Evolutionary conservation across 2,329 filamentous ascomycete species (phyloP).

Genomic region (Verticillium tricorpus): DNA sequence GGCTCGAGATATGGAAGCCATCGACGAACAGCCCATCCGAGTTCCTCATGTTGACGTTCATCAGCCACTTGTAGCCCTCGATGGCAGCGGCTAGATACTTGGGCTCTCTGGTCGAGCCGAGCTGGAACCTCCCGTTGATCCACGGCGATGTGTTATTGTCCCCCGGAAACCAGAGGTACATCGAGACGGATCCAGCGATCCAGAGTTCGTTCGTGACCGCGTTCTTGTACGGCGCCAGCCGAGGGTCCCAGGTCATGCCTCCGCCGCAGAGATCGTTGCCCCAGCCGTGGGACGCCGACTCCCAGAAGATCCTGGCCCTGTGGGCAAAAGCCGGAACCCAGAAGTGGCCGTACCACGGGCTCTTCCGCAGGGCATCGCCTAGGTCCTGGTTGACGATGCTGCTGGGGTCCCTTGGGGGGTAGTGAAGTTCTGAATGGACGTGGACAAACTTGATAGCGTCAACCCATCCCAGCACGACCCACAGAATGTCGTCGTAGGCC

Average conservation of each 20-base stretch:
- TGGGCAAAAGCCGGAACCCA: slow-evolving; percentile 77
- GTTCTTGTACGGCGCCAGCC: slow-evolving; percentile 82
- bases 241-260: slow-evolving; percentile 88
- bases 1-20: slow-evolving; percentile 75
- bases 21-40: slow-evolving; percentile 71
- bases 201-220: slow-evolving; percentile 92
- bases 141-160: slow-evolving; percentile 72
- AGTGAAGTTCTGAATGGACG: slow-evolving; percentile 62
- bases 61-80: slow-evolving; percentile 77
- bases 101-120: slow-evolving; percentile 43
- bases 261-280: slow-evolving; percentile 75
- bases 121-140: slow-evolving; percentile 19
- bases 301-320: slow-evolving; percentile 80
- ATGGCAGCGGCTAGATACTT: slow-evolving; percentile 69
- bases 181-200: slow-evolving; percentile 76
- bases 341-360: slow-evolving; percentile 70
- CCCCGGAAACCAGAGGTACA: slow-evolving; percentile 87
- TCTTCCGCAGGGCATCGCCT: slow-evolving; percentile 29
- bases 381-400: slow-evolving; percentile 17
- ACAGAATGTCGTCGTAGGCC: slow-evolving; percentile 92
- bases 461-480: slow-evolving; percentile 90
- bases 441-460: slow-evolving; percentile 74
- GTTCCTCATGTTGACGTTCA: slow-evolving; percentile 76
- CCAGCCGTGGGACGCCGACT: slow-evolving; percentile 75
- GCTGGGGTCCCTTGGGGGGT: slow-evolving; percentile 26